Base-by-base conservation (phyloP, 495 filamentous ascomycete species). In the Penicillium bovifimosum region DNA sequence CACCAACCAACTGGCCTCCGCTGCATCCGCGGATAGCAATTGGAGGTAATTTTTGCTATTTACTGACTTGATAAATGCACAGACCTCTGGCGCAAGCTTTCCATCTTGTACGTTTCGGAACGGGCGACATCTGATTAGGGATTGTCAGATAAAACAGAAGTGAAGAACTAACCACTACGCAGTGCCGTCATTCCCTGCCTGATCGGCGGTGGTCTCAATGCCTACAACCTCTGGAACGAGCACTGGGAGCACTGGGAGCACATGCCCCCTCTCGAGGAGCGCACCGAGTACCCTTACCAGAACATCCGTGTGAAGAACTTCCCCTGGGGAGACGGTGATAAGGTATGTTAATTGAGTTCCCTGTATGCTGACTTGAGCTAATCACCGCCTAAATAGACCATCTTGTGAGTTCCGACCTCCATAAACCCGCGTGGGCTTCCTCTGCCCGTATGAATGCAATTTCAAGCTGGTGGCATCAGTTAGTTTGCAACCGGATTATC, bases 181-280 rank as follows among this genome's bases (percentile, higher is more conserved):
- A 95, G 90, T 64, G 80, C 73, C 62, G 75, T 86, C 35, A 72
- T 85, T 58, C 89, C 90, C 43, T 71, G 67, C 69, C 76, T 96
- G 52, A 74, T 88, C 56, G 70, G 88, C 57, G 82, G 85, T 39
- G 68, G 75, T 51, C 60, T 82, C 62, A 96, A 96, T 71, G 89
- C 92, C 62, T 93, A 89, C 67, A 83, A 80, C 68, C 83, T 93
- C 52, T 96, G 90, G 90, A 81, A 79, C 53, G 88, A 95, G 82
- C 91, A 96, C 73, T 96, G 90, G 91, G 87, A 93, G 76, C 91
- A 96, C 76, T 90, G 86, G 87, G 70, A 70, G 6, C 91, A 96
- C 77, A 76, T 88, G 76, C 80, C 86, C 46, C 86, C 92, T 50
- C 80, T 93, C 33, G 88, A 95, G 78, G 92, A 96, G 72, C 84